These are phyloP conservation scores for Scheffersomyces ergatensis DNA, from an alignment of 805 yeast species.

Conservation along the genomic window DNA sequence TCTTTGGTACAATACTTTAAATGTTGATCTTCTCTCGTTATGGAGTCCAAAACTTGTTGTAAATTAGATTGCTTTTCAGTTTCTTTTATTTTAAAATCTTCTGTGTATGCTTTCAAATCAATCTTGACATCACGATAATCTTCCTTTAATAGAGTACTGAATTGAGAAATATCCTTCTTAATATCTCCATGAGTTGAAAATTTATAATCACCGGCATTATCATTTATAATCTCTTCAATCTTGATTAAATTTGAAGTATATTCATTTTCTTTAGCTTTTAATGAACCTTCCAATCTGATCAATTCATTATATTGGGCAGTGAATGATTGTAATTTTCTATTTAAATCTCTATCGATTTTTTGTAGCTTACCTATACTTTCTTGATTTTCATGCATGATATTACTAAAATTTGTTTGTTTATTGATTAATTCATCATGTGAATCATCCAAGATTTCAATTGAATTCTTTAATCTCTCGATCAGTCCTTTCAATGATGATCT, in stretches of 20 bases:
- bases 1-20: conserved; percentile 42
- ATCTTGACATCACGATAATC: not conserved
- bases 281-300: conserved; percentile 54
- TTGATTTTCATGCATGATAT: conserved; percentile 15
- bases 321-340: conserved; percentile 9
- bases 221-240: conserved; percentile 2
- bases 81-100: conserved; percentile 7
- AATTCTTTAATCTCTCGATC: conserved; percentile 45
- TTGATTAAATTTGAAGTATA: conserved; percentile 27
- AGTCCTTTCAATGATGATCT: conserved; percentile 47
- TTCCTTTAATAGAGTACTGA: conserved; percentile 4
- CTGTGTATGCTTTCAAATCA: conserved; percentile 3
- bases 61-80: conserved; percentile 8
- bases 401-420: conserved; percentile 28
- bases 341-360: conserved; percentile 13
- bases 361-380: conserved; percentile 7
- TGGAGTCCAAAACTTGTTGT: conserved; percentile 15
- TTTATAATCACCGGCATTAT: conserved; percentile 1
- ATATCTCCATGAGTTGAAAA: not conserved
- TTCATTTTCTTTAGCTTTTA: conserved; percentile 42
- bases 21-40: conserved; percentile 44
- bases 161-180: not conserved
- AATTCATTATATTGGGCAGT: conserved; percentile 26
- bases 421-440: conserved; percentile 26
- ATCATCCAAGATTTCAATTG: conserved; percentile 47